These are phyloP conservation scores for Nothopassalora personata DNA, from an alignment of 2,329 filamentous ascomycete genomes.

Conservation along the genomic window DNA sequence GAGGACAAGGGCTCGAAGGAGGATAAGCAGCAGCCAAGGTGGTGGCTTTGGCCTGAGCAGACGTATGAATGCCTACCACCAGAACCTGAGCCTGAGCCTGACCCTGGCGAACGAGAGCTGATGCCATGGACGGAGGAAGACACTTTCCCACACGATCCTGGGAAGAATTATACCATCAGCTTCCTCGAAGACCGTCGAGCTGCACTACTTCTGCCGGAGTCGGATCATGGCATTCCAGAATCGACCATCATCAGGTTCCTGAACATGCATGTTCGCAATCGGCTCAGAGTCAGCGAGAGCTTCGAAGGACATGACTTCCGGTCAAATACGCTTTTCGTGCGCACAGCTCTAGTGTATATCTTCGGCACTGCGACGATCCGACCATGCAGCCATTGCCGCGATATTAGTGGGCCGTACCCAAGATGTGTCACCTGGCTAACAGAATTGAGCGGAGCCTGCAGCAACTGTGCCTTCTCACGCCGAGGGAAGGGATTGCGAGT, in stretches of 20 bases:
- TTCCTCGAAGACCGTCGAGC: background rate
- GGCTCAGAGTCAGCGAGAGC: background rate
- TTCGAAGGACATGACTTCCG: background rate
- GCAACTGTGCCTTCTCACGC: background rate
- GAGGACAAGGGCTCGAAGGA: background rate
- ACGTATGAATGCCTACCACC: background rate
- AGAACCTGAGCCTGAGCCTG: background rate
- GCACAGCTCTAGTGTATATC: background rate
- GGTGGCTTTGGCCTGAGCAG: background rate
- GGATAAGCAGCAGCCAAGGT: background rate
- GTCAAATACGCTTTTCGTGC: background rate
- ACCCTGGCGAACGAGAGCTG: background rate
- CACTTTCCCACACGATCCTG: background rate
- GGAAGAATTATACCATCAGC: background rate
- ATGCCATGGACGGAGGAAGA: background rate
- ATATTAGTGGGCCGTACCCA: background rate
- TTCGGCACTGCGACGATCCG: background rate
- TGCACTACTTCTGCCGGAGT: background rate
- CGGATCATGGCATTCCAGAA: background rate
- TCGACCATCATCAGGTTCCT: background rate
- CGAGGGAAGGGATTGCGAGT: background rate
- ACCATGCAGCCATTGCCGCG: background rate
- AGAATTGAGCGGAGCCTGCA: background rate
- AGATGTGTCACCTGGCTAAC: background rate
- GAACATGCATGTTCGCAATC: background rate